A percentile compares a stretch with the other conserved stretches of the same genome.
Evolutionary conservation across 2,329 filamentous ascomycete genomes (phyloP).

Genomic region (Aspergillus proliferans): DNA sequence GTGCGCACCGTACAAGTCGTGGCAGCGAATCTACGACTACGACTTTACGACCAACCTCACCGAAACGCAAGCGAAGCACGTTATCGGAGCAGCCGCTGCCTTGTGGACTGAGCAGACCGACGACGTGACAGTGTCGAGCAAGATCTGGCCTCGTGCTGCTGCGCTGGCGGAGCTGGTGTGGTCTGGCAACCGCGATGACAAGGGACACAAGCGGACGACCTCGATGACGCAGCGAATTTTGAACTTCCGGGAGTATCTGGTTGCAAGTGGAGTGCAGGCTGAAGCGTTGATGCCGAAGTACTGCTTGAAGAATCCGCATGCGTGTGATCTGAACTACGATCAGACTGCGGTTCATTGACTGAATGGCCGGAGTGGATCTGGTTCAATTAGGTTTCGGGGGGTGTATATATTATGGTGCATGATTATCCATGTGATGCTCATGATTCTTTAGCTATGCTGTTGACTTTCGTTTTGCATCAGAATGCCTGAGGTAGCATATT

Average conservation of each 20-base stretch:
- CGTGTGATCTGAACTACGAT: constrained; percentile 50
- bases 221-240: constrained; percentile 51
- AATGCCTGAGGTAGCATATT: too few relatives aligned
- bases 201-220: constrained; percentile 48
- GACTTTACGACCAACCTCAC: constrained; percentile 50
- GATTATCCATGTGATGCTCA: not conserved
- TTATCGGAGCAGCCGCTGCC: constrained; percentile 48
- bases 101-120: constrained; percentile 53
- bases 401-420: not conserved
- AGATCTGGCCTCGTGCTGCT: constrained; percentile 53
- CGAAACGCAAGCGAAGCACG: constrained; percentile 40
- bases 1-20: constrained; percentile 55
- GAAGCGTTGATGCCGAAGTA: constrained; percentile 51
- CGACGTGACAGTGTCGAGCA: constrained; percentile 44
- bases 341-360: constrained; percentile 35
- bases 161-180: constrained; percentile 52
- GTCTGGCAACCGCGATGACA: constrained; percentile 48
- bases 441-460: not conserved
- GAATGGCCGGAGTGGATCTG: not conserved
- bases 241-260: constrained; percentile 55
- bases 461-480: too few relatives aligned
- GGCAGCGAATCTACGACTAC: constrained; percentile 56
- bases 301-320: constrained; percentile 53
- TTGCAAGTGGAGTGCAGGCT: constrained; percentile 49
- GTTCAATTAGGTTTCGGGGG: not conserved